Percentiles rank a stretch among this genome's conserved stretches.
Conservation (phyloP, 768 basidiomycete species). For the Suillus spraguei region DNA sequence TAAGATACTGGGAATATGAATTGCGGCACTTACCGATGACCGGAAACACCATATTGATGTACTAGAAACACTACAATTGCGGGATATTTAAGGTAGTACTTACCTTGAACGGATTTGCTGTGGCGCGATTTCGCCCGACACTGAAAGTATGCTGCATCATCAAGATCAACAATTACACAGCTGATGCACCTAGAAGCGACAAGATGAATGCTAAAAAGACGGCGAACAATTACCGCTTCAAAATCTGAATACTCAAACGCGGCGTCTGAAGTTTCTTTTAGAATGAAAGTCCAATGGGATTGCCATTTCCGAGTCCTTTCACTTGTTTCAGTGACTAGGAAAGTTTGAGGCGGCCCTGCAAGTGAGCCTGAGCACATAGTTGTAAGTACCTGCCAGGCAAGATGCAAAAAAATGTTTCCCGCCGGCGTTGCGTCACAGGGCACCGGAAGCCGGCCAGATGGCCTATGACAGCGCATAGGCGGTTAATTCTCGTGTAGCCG, state of each 20-base stretch:
- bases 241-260: no score
- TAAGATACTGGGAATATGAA: conserved; percentile 1
- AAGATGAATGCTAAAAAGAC: background rate
- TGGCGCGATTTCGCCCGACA: background rate
- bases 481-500: conserved; percentile 5
- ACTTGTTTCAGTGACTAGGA: background rate
- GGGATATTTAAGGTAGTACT: background rate
- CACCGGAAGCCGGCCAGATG: conserved; percentile 3
- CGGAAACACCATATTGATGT: background rate
- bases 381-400: background rate
- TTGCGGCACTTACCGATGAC: background rate
- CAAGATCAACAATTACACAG: background rate
- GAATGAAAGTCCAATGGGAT: background rate
- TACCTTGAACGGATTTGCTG: background rate
- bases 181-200: background rate
- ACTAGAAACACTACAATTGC: background rate
- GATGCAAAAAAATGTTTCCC: background rate
- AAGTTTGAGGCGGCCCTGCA: background rate
- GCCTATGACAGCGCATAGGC: background rate
- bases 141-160: background rate
- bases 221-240: background rate
- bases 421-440: conserved; percentile 14
- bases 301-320: no score
- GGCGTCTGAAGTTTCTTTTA: background rate
- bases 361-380: background rate